Conservation (phyloP, 2,329 filamentous ascomycete genomes). For the Sclerotinia nivalis region DNA sequence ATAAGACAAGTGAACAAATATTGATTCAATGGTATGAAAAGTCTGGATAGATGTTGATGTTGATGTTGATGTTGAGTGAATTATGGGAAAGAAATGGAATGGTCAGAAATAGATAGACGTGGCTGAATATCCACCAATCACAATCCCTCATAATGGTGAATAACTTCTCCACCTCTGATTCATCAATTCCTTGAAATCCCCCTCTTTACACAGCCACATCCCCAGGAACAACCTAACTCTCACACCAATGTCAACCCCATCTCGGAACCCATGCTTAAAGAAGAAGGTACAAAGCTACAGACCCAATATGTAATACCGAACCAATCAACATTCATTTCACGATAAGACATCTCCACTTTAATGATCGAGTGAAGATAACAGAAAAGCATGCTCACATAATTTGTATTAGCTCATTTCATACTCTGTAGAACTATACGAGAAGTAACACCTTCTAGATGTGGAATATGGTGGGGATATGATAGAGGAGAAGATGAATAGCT, state of each 20-base stretch:
- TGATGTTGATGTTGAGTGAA: not conserved
- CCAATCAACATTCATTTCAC: not conserved
- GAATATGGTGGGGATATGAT: not conserved
- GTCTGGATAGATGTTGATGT: not conserved
- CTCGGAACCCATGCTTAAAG: slow-evolving; percentile 5
- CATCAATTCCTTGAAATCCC: too few species aligned
- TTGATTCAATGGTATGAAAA: not conserved
- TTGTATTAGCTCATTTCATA: not conserved
- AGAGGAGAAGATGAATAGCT: too few species aligned
- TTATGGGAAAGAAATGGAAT: not conserved
- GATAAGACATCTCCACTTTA: slow-evolving; percentile 2
- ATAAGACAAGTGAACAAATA: not conserved
- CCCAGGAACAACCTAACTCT: not conserved
- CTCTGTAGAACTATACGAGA: not conserved
- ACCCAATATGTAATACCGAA: not conserved
- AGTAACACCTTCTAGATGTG: slow-evolving; percentile 5
- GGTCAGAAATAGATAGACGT: not conserved
- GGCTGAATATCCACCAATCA: not conserved
- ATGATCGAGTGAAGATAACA: not conserved
- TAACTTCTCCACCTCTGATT: too few species aligned
- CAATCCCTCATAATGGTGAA: not conserved
- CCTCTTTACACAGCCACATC: too few species aligned
- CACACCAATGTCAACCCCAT: not conserved
- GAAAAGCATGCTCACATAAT: not conserved
- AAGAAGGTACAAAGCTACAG: slow-evolving; percentile 1